Conservation (phyloP, 2,329 filamentous ascomycete genomes). For the Shiraia sp. region DNA sequence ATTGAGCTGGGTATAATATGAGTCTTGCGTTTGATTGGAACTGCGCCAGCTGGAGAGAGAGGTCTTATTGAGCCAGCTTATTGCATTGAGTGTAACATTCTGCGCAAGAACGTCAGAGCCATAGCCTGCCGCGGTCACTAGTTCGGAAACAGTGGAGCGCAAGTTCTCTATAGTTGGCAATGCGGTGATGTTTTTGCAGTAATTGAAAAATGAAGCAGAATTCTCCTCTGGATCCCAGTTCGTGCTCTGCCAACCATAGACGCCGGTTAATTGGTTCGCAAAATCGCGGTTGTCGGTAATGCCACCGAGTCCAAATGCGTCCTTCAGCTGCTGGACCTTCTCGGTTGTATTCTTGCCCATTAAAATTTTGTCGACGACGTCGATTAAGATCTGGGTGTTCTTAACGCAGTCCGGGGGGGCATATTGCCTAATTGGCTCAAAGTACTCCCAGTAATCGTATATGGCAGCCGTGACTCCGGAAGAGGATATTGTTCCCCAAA, state of each 20-base stretch:
- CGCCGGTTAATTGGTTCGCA: slow-evolving; percentile 51
- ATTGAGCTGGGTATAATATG: slow-evolving; percentile 58
- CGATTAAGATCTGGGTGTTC: slow-evolving; percentile 63
- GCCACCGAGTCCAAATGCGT: slow-evolving; percentile 55
- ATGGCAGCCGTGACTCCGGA: slow-evolving; percentile 80
- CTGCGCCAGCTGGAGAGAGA: slow-evolving; percentile 45
- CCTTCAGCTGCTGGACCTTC: slow-evolving; percentile 55
- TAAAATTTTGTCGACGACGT: slow-evolving; percentile 64
- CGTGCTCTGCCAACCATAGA: slow-evolving; percentile 57
- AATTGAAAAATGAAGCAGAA: slow-evolving; percentile 50
- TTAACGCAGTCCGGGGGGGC: slow-evolving; percentile 66
- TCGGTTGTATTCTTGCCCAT: slow-evolving; percentile 51
- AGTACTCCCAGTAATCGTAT: slow-evolving; percentile 73
- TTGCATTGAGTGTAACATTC: slow-evolving; percentile 60
- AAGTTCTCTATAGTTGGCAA: slow-evolving; percentile 39
- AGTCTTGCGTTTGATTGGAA: slow-evolving; percentile 48
- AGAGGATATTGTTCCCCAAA: slow-evolving; percentile 78
- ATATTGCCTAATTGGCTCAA: slow-evolving; percentile 60
- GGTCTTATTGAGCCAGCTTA: slow-evolving; percentile 58
- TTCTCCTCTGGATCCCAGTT: slow-evolving; percentile 62
- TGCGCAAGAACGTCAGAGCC: slow-evolving; percentile 48
- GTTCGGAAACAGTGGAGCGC: slow-evolving; percentile 46
- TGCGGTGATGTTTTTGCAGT: slow-evolving; percentile 61
- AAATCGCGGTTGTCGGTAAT: slow-evolving; percentile 59
- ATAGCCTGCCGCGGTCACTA: slow-evolving; percentile 57